Base-by-base conservation (phyloP, 2,329 filamentous ascomycete genomes). In the Trichoderma hamatum region DNA sequence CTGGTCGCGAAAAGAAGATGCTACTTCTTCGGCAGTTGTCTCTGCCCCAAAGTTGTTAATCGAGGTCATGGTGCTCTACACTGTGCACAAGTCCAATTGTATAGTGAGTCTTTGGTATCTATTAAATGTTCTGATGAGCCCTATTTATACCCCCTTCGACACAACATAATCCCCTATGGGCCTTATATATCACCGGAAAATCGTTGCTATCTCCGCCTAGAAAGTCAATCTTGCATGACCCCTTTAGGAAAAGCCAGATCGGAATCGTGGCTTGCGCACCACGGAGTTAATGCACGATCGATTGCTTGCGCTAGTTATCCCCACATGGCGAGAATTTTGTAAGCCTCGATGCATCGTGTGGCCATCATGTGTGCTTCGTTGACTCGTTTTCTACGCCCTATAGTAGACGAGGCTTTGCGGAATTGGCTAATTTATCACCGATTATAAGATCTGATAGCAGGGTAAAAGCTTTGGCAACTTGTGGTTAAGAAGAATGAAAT, bases 281-380 rank as follows among this genome's bases (percentile, higher is more conserved):
- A 36, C 63, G 63, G 63, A 66, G 63, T 66, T 66, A 58, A 66
- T 66, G 63, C 63, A 66, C 52, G 34, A 66, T 66, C 63, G 14
- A 52, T 56, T 54, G 36, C 62, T 56, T 46, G 62, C 62, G 36
- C 52, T 58, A 66, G 52, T 16, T 10, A 26, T 58, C 63, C 30
- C 63, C 63, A 58, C 63, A 66, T 65, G 51, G 62, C 61, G 21
- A 26, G 19, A 28, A 32, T 3, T 14, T 30, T 32, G 36, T n/a
- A 11, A 46, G 36, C 21, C 19, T 56, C 36, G n/a, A 10, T 7
- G 36, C 52, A 32, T 46, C 13, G 30, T 58, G 11, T 28, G 46
- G 4, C n/a, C 59, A 49, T 21, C 30, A 51, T 32, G 30, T 24
- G 32, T 36, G 30, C 9, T 58, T 58, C 43, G 24, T 5, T 60